Conservation (phyloP, 2,329 filamentous ascomycete species). For the Amauroascus verrucosus region DNA sequence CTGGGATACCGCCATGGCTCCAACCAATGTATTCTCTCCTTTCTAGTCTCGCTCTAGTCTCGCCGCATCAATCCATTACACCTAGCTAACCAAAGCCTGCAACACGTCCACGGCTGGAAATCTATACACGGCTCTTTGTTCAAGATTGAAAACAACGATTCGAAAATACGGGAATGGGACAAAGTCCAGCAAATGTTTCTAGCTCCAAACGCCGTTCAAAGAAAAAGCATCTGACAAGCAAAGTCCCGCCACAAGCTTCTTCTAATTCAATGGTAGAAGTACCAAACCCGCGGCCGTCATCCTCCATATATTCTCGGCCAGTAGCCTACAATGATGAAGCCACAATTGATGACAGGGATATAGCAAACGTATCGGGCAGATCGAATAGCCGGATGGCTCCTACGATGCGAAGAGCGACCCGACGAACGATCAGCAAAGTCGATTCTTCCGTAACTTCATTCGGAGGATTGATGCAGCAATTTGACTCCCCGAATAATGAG, state of each 20-base stretch:
- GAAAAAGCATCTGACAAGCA: background rate
- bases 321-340: background rate
- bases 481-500: background rate
- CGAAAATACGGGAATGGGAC: background rate
- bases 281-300: background rate
- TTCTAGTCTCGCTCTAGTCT: too few species aligned
- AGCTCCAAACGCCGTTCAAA: background rate
- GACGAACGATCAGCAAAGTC: background rate
- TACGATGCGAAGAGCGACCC: background rate
- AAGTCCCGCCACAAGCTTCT: background rate
- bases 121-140: too few species aligned
- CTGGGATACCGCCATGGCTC: too few species aligned
- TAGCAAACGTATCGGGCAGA: background rate
- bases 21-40: too few species aligned
- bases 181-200: background rate
- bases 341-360: background rate
- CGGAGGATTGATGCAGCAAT: background rate
- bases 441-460: constrained; percentile 8
- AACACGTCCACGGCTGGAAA: too few species aligned
- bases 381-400: background rate
- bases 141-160: too few species aligned
- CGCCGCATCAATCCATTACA: too few species aligned
- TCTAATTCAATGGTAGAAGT: background rate
- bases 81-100: too few species aligned
- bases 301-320: constrained; percentile 9